phyloP scores from a whole-genome alignment of 2,329 filamentous ascomycete species.

The Colletotrichum plurivorum region DNA sequence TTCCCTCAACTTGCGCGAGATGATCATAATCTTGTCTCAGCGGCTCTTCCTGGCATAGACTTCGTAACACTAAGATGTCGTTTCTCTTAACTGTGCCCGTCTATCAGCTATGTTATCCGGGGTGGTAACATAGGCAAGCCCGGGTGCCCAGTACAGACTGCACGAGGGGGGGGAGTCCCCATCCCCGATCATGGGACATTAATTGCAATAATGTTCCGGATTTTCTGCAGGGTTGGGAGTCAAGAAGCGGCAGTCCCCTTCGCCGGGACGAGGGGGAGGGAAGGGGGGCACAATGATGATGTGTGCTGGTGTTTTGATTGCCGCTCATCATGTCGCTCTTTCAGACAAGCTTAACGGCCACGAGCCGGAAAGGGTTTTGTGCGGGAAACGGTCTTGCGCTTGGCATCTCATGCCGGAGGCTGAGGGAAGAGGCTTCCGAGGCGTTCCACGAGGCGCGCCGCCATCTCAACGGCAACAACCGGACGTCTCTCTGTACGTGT shows the following conservation, averaged over 20 bases:
- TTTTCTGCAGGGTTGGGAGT: constrained; percentile 40
- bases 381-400: constrained; percentile 8
- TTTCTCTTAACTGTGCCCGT: neutral
- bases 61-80: constrained; percentile 19
- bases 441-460: constrained; percentile 5
- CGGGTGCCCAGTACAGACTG: constrained; percentile 5
- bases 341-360: constrained; percentile 32
- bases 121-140: neutral
- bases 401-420: constrained; percentile 26
- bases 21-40: constrained; percentile 36
- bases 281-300: constrained; percentile 7
- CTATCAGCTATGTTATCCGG: constrained; percentile 8
- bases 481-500: constrained; percentile 14
- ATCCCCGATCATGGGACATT: constrained; percentile 32
- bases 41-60: constrained; percentile 12
- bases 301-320: constrained; percentile 31
- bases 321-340: constrained; percentile 23
- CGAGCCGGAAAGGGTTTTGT: neutral
- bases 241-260: neutral
- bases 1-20: constrained; percentile 27
- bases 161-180: constrained; percentile 1
- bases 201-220: constrained; percentile 41
- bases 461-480: constrained; percentile 26
- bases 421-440: constrained; percentile 17
- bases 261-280: too few species aligned